Conservation (phyloP, 1,284 basidiomycete genomes). For the Bjerkandera adusta region DNA sequence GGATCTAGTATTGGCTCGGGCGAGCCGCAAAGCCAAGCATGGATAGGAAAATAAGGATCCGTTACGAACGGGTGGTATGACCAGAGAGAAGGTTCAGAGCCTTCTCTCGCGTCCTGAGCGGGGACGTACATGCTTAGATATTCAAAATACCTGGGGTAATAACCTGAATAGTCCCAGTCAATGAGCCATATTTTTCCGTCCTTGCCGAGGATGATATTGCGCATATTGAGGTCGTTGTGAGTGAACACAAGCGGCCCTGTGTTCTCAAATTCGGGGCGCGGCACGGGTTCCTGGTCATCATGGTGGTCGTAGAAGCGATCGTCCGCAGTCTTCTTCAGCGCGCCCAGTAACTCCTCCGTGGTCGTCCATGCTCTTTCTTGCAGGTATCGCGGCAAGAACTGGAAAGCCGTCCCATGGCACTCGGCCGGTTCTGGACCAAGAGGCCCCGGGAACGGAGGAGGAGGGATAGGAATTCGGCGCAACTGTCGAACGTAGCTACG, state of each 20-base stretch:
- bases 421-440: too few species aligned
- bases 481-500: conserved; percentile 30
- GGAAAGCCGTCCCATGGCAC: too few species aligned
- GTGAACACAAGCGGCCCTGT: conserved; percentile 28
- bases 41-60: conserved; percentile 5
- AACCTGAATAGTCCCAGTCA: conserved; percentile 29
- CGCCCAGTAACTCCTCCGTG: too few species aligned
- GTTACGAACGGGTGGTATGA: conserved; percentile 3
- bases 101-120: background rate
- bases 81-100: background rate
- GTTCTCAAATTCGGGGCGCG: too few species aligned
- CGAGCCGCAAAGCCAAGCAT: too few species aligned
- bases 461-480: conserved; percentile 18
- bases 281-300: too few species aligned
- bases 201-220: conserved; percentile 26
- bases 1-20: too few species aligned
- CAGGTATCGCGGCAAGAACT: too few species aligned
- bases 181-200: conserved; percentile 30
- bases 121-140: conserved; percentile 12
- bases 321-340: too few species aligned
- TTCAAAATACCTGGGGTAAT: conserved; percentile 32
- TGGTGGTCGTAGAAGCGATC: too few species aligned
- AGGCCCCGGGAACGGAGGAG: conserved; percentile 15
- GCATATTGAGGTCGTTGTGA: conserved; percentile 26
- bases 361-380: too few species aligned